These are phyloP conservation scores for Pseudogymnoascus sp. DNA, from an alignment of 2,329 filamentous ascomycete genomes.

Conservation along the genomic window DNA sequence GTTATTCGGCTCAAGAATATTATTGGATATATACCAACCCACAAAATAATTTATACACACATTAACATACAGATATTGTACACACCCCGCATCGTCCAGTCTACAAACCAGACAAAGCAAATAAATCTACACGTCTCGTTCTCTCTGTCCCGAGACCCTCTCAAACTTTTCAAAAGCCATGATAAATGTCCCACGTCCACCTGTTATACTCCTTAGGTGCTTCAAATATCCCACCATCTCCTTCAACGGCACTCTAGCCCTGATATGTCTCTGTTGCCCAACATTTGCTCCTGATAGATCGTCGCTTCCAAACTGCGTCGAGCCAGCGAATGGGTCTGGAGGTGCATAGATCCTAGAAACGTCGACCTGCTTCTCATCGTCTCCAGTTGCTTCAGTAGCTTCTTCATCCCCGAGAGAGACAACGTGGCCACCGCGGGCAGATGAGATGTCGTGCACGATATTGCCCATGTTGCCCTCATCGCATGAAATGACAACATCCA, in stretches of 20 bases:
- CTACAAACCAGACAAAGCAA: too few relatives aligned
- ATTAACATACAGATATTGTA: neutral
- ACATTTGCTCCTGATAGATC: slow-evolving; percentile 9
- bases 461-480: slow-evolving; percentile 72
- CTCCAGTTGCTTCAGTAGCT: slow-evolving; percentile 14
- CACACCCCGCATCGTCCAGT: neutral
- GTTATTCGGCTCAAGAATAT: neutral
- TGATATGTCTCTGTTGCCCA: slow-evolving; percentile 53
- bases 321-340: slow-evolving; percentile 63
- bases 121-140: slow-evolving; percentile 11
- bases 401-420: slow-evolving; percentile 50
- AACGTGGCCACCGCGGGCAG: slow-evolving; percentile 64
- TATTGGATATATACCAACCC: neutral
- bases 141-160: slow-evolving; percentile 51
- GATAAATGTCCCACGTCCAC: slow-evolving; percentile 69
- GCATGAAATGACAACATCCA: slow-evolving; percentile 79
- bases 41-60: neutral
- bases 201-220: slow-evolving; percentile 79
- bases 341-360: slow-evolving; percentile 73
- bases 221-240: slow-evolving; percentile 96
- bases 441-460: slow-evolving; percentile 74
- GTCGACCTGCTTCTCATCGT: slow-evolving; percentile 45
- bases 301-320: neutral
- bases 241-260: slow-evolving; percentile 82
- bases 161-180: slow-evolving; percentile 68